phyloP scores from a whole-genome alignment of 2,329 filamentous ascomycete genomes.

The Venturia pyrina region DNA sequence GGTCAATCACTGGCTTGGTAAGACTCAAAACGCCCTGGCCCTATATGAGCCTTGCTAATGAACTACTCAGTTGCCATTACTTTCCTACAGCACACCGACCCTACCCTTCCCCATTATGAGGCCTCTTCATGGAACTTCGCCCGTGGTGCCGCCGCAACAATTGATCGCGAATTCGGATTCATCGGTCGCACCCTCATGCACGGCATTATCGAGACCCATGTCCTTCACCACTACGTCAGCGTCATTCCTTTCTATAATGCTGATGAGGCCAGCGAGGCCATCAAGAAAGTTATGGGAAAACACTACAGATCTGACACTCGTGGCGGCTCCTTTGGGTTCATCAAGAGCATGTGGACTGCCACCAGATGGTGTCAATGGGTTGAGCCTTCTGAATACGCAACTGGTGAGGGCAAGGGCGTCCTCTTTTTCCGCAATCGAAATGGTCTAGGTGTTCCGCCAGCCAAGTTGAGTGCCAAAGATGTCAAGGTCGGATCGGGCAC shows the following conservation, averaged over 20 bases:
- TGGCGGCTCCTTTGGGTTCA: conserved; percentile 72
- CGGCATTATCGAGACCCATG: conserved; percentile 95
- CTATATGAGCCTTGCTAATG: conserved; percentile 11
- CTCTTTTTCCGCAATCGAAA: conserved; percentile 95
- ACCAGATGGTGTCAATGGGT: conserved; percentile 94
- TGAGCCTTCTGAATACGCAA: conserved; percentile 74
- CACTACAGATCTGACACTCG: conserved; percentile 82
- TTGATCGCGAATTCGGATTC: conserved; percentile 95
- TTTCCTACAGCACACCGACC: conserved; percentile 94
- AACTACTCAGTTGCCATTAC: conserved; percentile 74
- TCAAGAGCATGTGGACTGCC: conserved; percentile 70
- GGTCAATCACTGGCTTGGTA: conserved; percentile 99
- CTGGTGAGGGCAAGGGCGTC: conserved; percentile 72
- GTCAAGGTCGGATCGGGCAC: not conserved
- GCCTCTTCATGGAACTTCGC: conserved; percentile 83
- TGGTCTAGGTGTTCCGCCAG: conserved; percentile 58
- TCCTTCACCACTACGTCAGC: conserved; percentile 94
- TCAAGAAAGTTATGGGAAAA: conserved; percentile 87
- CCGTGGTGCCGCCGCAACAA: conserved; percentile 87
- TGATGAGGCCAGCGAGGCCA: conserved; percentile 87
- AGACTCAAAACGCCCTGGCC: conserved; percentile 30
- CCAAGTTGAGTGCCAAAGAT: conserved; percentile 27
- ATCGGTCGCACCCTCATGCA: conserved; percentile 84
- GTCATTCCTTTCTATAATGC: conserved; percentile 95
- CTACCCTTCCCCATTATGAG: conserved; percentile 84